A percentile compares a stretch with the other conserved stretches of the same genome.
Evolutionary conservation across 345 rosid genomes (phyloP).

Genomic region (Populus tremula): DNA sequence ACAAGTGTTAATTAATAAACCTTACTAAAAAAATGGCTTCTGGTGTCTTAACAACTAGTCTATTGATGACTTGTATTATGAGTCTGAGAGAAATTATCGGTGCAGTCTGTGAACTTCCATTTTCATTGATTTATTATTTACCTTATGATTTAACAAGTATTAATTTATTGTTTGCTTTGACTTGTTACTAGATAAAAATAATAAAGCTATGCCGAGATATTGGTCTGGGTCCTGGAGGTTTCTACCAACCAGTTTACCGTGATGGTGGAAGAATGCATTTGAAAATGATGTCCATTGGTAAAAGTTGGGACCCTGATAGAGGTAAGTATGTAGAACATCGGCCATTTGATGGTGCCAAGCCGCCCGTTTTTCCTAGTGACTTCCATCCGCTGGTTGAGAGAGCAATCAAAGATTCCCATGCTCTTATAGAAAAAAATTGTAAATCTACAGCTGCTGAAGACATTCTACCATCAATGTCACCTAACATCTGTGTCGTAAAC

Average conservation of each 20-base stretch:
- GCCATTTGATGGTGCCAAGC: constrained; percentile 46
- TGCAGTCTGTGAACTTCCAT: too few species aligned
- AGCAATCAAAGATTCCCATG: constrained; percentile 51
- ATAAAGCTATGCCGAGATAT: constrained; percentile 56
- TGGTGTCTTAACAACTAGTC: not conserved
- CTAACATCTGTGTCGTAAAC: constrained; percentile 72
- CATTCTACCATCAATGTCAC: constrained; percentile 56
- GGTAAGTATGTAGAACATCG: constrained; percentile 48
- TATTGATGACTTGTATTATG: not conserved
- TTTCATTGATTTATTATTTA: too few species aligned
- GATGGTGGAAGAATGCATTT: constrained; percentile 56
- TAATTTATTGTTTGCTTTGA: not conserved
- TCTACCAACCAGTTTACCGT: constrained; percentile 76
- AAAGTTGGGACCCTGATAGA: constrained; percentile 79
- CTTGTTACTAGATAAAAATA: constrained; percentile 49
- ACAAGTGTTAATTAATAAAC: too few species aligned
- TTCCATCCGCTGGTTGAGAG: constrained; percentile 47
- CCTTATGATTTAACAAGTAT: not conserved
- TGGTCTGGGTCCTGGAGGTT: constrained; percentile 79
- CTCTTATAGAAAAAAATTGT: constrained; percentile 27
- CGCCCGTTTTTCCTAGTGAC: constrained; percentile 61
- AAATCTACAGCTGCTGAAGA: constrained; percentile 27
- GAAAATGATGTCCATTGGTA: constrained; percentile 96
- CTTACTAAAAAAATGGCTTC: too few species aligned
- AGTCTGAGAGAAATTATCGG: too few species aligned